Conservation (phyloP, 768 basidiomycete genomes). For the Neoboletus brunneissimus region DNA sequence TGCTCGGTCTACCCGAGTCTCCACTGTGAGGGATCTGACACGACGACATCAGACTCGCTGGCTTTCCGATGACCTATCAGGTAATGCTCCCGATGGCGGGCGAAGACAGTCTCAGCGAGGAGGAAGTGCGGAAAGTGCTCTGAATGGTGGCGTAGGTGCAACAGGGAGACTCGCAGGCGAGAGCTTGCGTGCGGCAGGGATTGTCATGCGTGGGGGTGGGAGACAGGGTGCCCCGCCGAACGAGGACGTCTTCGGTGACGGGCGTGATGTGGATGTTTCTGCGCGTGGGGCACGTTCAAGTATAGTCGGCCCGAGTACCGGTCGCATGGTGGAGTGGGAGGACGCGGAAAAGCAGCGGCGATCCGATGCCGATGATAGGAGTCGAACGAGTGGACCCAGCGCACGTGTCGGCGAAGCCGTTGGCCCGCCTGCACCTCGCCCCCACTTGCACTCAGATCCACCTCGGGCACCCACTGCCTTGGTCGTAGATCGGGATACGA, state of each 20-base stretch:
- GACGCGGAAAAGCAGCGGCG: conserved; percentile 23
- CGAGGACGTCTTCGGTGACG: conserved; percentile 38
- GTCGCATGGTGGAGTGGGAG: conserved; percentile 24
- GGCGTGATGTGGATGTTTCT: conserved; percentile 18
- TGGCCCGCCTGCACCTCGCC: conserved; percentile 17
- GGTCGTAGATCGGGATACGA: conserved; percentile 19
- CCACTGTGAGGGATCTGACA: conserved; percentile 48
- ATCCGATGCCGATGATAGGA: conserved; percentile 18
- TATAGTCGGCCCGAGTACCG: not conserved
- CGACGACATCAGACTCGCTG: conserved; percentile 52
- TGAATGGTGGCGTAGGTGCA: conserved; percentile 42
- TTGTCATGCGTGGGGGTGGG: conserved; percentile 40
- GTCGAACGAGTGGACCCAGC: conserved; percentile 24
- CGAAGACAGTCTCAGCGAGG: conserved; percentile 55
- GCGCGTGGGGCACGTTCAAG: conserved; percentile 17
- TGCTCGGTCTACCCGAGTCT: conserved; percentile 36
- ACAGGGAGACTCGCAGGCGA: conserved; percentile 60
- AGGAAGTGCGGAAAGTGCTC: conserved; percentile 69
- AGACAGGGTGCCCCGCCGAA: conserved; percentile 26
- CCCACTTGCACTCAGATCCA: conserved; percentile 28
- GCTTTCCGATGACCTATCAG: conserved; percentile 48
- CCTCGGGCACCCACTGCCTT: conserved; percentile 15
- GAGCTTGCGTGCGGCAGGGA: conserved; percentile 67
- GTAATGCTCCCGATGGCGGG: conserved; percentile 34
- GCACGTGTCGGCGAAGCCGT: conserved; percentile 18